These are phyloP conservation scores for Daldinia vernicosa DNA, from an alignment of 495 filamentous ascomycete genomes.

Conservation along the genomic window DNA sequence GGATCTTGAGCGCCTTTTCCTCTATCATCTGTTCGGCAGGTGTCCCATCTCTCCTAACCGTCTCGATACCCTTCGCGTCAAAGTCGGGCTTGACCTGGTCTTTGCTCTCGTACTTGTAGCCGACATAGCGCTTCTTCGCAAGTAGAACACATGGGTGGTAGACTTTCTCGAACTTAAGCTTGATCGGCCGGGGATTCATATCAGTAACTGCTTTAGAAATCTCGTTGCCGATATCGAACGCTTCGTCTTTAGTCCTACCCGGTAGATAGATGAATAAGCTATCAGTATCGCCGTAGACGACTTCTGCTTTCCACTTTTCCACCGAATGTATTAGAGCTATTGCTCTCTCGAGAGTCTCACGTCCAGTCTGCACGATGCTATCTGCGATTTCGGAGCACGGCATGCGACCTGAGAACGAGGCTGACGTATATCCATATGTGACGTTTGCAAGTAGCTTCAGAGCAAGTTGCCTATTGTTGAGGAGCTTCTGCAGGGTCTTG, in stretches of 20 bases:
- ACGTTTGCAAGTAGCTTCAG: slow-evolving; percentile 98
- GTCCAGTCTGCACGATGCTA: slow-evolving; percentile 94
- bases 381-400: slow-evolving; percentile 98
- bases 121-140: slow-evolving; percentile 97
- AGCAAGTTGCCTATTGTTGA: slow-evolving; percentile 93
- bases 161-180: slow-evolving; percentile 98
- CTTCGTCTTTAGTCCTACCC: slow-evolving; percentile 84
- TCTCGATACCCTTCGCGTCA: slow-evolving; percentile 98
- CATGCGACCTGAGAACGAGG: slow-evolving; percentile 95
- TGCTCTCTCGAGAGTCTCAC: slow-evolving; percentile 92
- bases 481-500: slow-evolving; percentile 80
- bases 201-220: slow-evolving; percentile 90
- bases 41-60: slow-evolving; percentile 91
- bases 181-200: slow-evolving; percentile 90
- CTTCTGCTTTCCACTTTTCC: slow-evolving; percentile 88
- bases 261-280: slow-evolving; percentile 93
- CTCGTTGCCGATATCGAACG: slow-evolving; percentile 91
- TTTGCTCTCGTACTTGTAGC: slow-evolving; percentile 91
- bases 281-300: slow-evolving; percentile 98
- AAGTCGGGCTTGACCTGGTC: slow-evolving; percentile 86
- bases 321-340: slow-evolving; percentile 92
- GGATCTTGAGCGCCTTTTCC: slow-evolving; percentile 83
- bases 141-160: slow-evolving; percentile 94
- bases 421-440: slow-evolving; percentile 97
- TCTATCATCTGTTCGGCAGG: slow-evolving; percentile 97